Evolutionary conservation across 2,329 filamentous ascomycete species (phyloP).

Genomic region (Corinectria fuckeliana): DNA sequence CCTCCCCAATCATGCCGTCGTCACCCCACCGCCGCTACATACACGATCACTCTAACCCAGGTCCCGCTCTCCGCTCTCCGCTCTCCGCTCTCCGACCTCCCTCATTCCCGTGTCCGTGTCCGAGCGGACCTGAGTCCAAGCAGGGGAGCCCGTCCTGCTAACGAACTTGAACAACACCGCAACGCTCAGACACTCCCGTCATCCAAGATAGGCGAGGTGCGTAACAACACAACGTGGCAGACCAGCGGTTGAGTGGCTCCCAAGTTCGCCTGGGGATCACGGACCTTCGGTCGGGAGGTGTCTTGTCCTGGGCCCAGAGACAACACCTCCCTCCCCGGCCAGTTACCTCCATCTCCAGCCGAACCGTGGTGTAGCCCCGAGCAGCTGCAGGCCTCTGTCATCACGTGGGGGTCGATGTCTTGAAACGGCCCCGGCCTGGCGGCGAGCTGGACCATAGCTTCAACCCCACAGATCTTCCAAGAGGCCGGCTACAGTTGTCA

Average conservation of each 20-base stretch:
- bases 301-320: neutral
- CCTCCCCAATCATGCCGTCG: constrained; percentile 1
- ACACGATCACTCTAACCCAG: neutral
- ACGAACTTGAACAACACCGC: constrained; percentile 7
- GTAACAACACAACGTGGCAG: neutral
- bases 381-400: constrained; percentile 9
- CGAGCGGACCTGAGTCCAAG: constrained; percentile 13
- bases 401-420: constrained; percentile 9
- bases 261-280: neutral
- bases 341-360: neutral
- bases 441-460: neutral
- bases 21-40: constrained; percentile 4
- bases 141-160: constrained; percentile 11
- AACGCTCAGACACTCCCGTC: constrained; percentile 1
- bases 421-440: neutral
- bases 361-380: constrained; percentile 3
- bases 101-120: neutral
- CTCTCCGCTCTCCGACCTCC: too few relatives aligned
- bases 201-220: constrained; percentile 12
- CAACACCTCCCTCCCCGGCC: neutral
- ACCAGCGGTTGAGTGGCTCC: neutral
- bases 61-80: too few relatives aligned
- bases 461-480: neutral
- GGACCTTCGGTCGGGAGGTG: neutral
- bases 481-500: neutral